A percentile compares a stretch with the other conserved stretches of the same genome.
These are phyloP conservation scores for Termitomyces titanicus DNA, from an alignment of 768 basidiomycete genomes.

Conservation along the genomic window DNA sequence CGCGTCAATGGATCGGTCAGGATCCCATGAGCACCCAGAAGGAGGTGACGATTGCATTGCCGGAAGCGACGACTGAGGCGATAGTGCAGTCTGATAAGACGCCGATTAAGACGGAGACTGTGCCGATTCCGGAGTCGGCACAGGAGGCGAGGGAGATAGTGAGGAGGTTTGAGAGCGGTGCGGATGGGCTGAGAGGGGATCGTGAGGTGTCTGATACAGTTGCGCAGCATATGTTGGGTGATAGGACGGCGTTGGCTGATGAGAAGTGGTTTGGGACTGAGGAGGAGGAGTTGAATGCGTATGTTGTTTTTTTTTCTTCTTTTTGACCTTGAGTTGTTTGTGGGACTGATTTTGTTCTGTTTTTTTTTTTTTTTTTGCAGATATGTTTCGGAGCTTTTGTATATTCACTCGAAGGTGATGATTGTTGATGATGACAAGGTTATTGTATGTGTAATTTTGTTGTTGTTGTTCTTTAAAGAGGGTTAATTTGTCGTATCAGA, in stretches of 20 bases:
- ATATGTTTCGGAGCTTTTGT: slow-evolving; percentile 77
- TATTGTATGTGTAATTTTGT: slow-evolving; percentile 52
- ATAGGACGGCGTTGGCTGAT: slow-evolving; percentile 55
- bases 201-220: slow-evolving; percentile 72
- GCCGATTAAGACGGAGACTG: slow-evolving; percentile 48
- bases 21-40: slow-evolving; percentile 38
- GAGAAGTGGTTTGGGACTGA: slow-evolving; percentile 85
- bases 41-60: slow-evolving; percentile 56
- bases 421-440: slow-evolving; percentile 90
- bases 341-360: slow-evolving; percentile 11
- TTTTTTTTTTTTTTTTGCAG: too few relatives aligned
- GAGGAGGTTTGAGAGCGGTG: slow-evolving; percentile 63
- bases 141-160: slow-evolving; percentile 44
- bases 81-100: slow-evolving; percentile 52
- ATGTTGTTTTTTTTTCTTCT: slow-evolving; percentile 29
- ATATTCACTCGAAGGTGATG: slow-evolving; percentile 90
- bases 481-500: slow-evolving; percentile 34
- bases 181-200: slow-evolving; percentile 50
- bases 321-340: too few relatives aligned
- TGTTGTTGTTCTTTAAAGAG: too few relatives aligned
- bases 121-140: slow-evolving; percentile 61
- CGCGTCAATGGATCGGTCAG: slow-evolving; percentile 68
- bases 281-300: slow-evolving; percentile 81
- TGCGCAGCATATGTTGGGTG: slow-evolving; percentile 72
- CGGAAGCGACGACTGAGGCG: slow-evolving; percentile 46